Evolutionary conservation across 768 basidiomycete species (phyloP).

Genomic region (Boletales sp.): DNA sequence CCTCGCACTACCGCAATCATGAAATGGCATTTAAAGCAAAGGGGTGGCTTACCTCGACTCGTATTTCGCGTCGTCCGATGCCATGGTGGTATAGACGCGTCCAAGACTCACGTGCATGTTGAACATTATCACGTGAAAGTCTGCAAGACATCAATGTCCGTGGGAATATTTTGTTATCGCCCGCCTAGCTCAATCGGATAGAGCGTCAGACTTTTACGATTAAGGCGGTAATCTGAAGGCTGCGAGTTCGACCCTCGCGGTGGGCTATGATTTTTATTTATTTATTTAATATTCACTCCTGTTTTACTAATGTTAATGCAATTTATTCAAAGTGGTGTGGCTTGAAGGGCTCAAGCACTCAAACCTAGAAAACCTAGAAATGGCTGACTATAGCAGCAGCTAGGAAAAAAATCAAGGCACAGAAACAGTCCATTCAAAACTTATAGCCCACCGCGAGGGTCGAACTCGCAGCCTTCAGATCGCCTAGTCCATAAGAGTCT

Average conservation of each 20-base stretch:
- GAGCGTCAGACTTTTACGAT: conserved; percentile 60
- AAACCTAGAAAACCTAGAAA: no score
- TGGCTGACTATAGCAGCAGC: no score
- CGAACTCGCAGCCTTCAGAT: conserved; percentile 65
- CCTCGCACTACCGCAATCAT: no score
- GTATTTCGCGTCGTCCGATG: conserved; percentile 52
- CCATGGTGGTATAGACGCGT: conserved; percentile 20
- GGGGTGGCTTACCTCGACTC: conserved; percentile 27
- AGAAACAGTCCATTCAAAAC: background rate
- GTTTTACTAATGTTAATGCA: no score
- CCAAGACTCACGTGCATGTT: conserved; percentile 11
- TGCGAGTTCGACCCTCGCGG: conserved; percentile 85
- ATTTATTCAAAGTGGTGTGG: no score
- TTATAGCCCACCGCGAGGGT: conserved; percentile 62
- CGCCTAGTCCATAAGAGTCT: conserved; percentile 50
- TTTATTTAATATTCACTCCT: no score
- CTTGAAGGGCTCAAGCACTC: no score
- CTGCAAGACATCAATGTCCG: no score
- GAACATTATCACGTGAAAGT: conserved; percentile 14
- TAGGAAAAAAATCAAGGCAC: background rate
- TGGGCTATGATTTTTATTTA: conserved; percentile 45
- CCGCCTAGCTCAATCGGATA: conserved; percentile 68
- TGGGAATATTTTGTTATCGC: conserved; percentile 30
- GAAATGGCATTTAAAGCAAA: no score
- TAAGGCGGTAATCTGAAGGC: conserved; percentile 65